Conservation (phyloP, 352 stramenopile genomes). For the Thraustochytrium sp. region DNA sequence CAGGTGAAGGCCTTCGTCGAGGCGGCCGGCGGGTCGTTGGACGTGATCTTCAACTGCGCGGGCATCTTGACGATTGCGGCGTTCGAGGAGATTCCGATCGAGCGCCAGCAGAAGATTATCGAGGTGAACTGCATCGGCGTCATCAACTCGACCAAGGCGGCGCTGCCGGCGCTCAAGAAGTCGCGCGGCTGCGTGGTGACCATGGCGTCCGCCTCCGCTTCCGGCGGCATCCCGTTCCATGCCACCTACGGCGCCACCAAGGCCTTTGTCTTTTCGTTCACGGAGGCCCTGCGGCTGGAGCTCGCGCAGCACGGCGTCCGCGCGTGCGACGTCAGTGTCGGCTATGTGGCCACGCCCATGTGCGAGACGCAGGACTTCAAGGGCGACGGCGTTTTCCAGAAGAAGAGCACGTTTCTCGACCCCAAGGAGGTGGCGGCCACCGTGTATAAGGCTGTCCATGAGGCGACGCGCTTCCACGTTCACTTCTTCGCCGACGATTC, state of each 20-base stretch:
- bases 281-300: not conserved
- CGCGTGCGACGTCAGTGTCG: not conserved
- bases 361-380: not conserved
- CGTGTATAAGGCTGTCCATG: not conserved
- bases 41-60: not conserved
- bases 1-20: not conserved
- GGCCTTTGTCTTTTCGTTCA: conserved; percentile 6
- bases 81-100: not conserved
- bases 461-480: not conserved
- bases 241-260: not conserved
- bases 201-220: not conserved
- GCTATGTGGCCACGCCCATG: not conserved
- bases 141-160: not conserved
- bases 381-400: not conserved
- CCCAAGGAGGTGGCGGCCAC: not conserved
- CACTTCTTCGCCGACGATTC: not conserved
- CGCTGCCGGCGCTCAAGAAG: not conserved
- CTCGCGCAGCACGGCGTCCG: not conserved
- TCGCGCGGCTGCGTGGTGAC: not conserved
- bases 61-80: not conserved
- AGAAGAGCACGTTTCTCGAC: not conserved
- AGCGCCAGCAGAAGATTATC: not conserved
- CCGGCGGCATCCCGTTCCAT: not conserved
- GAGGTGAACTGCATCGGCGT: not conserved
- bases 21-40: not conserved